Evolutionary conservation across 352 stramenopile genomes (phyloP).

Genomic region (Phytophthora nicotianae): DNA sequence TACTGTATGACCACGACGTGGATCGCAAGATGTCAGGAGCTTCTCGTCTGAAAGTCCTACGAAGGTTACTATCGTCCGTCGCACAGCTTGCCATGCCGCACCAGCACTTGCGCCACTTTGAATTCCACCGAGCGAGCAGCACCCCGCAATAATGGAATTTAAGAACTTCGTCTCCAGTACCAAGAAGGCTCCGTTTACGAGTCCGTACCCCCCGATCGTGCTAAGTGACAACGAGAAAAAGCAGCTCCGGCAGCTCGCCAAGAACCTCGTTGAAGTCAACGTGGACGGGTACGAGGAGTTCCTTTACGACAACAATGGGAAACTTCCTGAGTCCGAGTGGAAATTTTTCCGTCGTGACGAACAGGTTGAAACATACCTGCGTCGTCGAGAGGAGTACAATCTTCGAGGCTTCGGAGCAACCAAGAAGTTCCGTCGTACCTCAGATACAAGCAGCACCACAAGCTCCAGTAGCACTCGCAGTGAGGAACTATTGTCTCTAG

Average conservation of each 20-base stretch:
- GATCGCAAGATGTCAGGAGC: slow-evolving; percentile 2
- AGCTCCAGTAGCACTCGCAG: slow-evolving; percentile 21
- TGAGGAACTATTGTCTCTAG: slow-evolving; percentile 25
- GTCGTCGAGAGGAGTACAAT: slow-evolving; percentile 29
- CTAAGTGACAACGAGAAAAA: slow-evolving; percentile 29
- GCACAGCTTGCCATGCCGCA: background rate
- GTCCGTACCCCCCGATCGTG: slow-evolving; percentile 27
- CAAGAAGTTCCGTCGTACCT: slow-evolving; percentile 26
- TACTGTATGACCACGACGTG: slow-evolving; percentile 17
- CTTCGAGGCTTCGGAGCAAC: slow-evolving; percentile 27
- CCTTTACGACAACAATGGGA: slow-evolving; percentile 24
- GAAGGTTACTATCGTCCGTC: slow-evolving; percentile 3
- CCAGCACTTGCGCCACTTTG: slow-evolving; percentile 14
- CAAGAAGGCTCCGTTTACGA: slow-evolving; percentile 32
- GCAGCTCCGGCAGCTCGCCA: slow-evolving; percentile 26
- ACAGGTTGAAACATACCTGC: slow-evolving; percentile 29
- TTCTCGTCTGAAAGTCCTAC: background rate
- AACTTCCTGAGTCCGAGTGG: slow-evolving; percentile 29
- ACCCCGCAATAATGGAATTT: slow-evolving; percentile 19
- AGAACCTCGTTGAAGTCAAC: slow-evolving; percentile 32
- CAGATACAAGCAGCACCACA: slow-evolving; percentile 15
- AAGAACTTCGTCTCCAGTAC: slow-evolving; percentile 30
- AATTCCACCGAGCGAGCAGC: slow-evolving; percentile 12
- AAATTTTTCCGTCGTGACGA: slow-evolving; percentile 32
- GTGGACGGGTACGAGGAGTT: slow-evolving; percentile 32